Evolutionary conservation across 805 yeast species (phyloP).

Genomic region (Candida hispaniensis): DNA sequence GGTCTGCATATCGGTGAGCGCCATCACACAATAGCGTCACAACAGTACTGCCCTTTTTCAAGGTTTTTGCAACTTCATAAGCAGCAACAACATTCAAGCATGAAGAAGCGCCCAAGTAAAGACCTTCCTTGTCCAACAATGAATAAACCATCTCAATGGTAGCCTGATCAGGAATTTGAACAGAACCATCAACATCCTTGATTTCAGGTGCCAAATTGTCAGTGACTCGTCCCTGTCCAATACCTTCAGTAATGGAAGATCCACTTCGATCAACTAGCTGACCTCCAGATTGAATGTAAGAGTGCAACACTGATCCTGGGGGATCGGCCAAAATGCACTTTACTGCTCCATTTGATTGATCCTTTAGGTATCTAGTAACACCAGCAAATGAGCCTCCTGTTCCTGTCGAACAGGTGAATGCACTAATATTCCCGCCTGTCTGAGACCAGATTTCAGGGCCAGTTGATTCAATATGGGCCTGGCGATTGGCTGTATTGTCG

Average conservation of each 20-base stretch:
- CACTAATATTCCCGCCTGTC: slow-evolving; percentile 65
- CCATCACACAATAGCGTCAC: slow-evolving; percentile 87
- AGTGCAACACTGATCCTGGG: slow-evolving; percentile 79
- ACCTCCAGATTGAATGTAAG: slow-evolving; percentile 64
- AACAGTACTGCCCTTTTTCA: slow-evolving; percentile 69
- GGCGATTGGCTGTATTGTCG: slow-evolving; percentile 78
- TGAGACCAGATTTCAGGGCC: slow-evolving; percentile 93
- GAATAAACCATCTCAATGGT: slow-evolving; percentile 77
- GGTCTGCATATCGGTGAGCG: slow-evolving; percentile 78
- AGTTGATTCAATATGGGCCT: slow-evolving; percentile 79
- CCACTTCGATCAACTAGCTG: slow-evolving; percentile 61
- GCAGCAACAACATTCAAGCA: slow-evolving; percentile 91
- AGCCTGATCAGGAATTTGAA: slow-evolving; percentile 66
- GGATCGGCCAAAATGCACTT: slow-evolving; percentile 79
- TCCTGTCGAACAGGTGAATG: slow-evolving; percentile 84
- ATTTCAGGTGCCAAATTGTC: slow-evolving; percentile 67
- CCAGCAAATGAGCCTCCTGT: slow-evolving; percentile 94
- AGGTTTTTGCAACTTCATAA: slow-evolving; percentile 53
- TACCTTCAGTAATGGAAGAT: slow-evolving; percentile 87
- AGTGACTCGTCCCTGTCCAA: slow-evolving; percentile 91
- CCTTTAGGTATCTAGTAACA: slow-evolving; percentile 64
- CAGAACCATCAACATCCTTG: slow-evolving; percentile 66
- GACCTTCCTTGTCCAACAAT: slow-evolving; percentile 79
- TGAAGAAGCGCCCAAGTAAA: slow-evolving; percentile 83
- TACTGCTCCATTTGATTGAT: slow-evolving; percentile 48